phyloP scores from a whole-genome alignment of 768 basidiomycete genomes.

The Tulasnella calospora region DNA sequence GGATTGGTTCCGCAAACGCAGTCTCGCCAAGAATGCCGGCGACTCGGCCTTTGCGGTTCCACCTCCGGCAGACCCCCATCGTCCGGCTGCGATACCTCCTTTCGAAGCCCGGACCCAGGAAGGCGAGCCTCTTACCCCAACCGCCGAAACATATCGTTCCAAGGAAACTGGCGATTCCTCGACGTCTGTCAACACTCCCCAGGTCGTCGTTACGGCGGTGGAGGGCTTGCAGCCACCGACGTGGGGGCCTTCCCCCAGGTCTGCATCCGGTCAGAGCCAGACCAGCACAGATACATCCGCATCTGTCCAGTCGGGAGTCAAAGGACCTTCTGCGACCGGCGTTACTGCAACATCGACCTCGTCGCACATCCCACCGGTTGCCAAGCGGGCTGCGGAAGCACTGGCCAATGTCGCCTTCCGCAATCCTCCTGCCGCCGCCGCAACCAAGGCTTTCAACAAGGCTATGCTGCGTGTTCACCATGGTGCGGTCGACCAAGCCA shows the following conservation, averaged over 20 bases:
- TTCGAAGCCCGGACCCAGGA: conserved; percentile 10
- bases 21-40: conserved; percentile 32
- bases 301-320: neutral
- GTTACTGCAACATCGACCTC: neutral
- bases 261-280: conserved; percentile 20
- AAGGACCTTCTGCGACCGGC: neutral
- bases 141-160: conserved; percentile 17
- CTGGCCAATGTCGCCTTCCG: conserved; percentile 25
- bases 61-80: conserved; percentile 9
- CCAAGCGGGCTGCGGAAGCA: conserved; percentile 15
- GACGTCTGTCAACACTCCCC: conserved; percentile 8
- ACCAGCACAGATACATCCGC: conserved; percentile 19
- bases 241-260: conserved; percentile 14
- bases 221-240: conserved; percentile 10
- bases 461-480: conserved; percentile 68
- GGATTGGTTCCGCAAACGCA: conserved; percentile 82
- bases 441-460: conserved; percentile 27
- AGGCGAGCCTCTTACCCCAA: conserved; percentile 26
- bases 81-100: neutral
- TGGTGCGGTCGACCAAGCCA: conserved; percentile 87
- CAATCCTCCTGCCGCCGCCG: conserved; percentile 28
- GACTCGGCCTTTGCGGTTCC: neutral
- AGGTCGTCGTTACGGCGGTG: conserved; percentile 25
- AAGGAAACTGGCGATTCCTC: conserved; percentile 10
- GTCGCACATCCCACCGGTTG: neutral